These are phyloP conservation scores for Erodium chrysanthum DNA, from an alignment of 441 rosid species.

Conservation along the genomic window DNA sequence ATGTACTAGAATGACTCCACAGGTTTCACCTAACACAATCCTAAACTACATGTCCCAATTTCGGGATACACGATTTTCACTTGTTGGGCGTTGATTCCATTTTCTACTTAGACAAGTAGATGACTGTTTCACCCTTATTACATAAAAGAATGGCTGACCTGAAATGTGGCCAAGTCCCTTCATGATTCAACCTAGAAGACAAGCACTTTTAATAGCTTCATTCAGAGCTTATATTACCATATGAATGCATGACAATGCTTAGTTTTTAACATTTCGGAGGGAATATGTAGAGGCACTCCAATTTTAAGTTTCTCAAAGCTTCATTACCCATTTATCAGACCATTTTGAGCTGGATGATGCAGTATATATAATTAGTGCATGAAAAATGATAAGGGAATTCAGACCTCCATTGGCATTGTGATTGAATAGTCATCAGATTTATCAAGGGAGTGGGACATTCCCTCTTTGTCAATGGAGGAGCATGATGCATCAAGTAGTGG, in stretches of 20 bases:
- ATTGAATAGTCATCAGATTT: conserved; percentile 23
- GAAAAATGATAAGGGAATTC: neutral
- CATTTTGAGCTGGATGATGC: neutral
- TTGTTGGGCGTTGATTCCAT: too few relatives aligned
- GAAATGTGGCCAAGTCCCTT: neutral
- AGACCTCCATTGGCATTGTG: conserved; percentile 30
- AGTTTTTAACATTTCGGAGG: too few relatives aligned
- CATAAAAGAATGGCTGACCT: neutral
- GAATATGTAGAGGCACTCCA: neutral
- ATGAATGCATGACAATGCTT: neutral
- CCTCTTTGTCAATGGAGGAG: conserved; percentile 30
- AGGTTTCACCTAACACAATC: too few relatives aligned
- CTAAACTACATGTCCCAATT: too few relatives aligned
- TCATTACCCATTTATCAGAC: neutral
- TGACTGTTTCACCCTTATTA: neutral
- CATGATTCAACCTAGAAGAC: neutral
- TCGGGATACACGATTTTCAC: too few relatives aligned
- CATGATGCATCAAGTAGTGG: conserved; percentile 22
- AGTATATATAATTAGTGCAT: too few relatives aligned
- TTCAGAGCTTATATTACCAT: neutral
- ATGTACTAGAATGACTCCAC: too few relatives aligned
- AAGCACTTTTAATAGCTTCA: neutral
- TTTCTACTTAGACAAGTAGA: too few relatives aligned
- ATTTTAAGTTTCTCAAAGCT: neutral
- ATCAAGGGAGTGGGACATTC: too few relatives aligned